Percentiles rank a stretch among this genome's conserved stretches.
Evolutionary conservation across 352 stramenopile species (phyloP).

Genomic region (Pythium insidiosum): DNA sequence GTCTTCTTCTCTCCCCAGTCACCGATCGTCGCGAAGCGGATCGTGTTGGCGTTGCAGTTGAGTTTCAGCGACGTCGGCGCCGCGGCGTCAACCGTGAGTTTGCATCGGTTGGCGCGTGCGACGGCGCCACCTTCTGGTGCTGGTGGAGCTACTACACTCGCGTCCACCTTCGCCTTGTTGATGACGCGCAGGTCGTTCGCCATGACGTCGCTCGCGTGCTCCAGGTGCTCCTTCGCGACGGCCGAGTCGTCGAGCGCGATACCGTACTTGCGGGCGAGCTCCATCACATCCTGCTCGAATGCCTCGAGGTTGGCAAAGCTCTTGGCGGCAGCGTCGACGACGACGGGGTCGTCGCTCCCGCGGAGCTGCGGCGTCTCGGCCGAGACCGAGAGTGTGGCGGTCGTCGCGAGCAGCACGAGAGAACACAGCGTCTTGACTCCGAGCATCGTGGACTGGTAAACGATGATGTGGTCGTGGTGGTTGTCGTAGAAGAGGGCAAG

Average conservation of each 20-base stretch:
- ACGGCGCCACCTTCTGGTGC: too few relatives aligned
- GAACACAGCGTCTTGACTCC: constrained; percentile 10
- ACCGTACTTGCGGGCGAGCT: constrained; percentile 21
- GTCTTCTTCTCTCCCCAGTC: too few relatives aligned
- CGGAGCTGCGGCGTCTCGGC: background rate
- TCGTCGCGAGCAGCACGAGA: constrained; percentile 2
- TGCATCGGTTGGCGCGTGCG: too few relatives aligned
- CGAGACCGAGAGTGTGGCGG: background rate
- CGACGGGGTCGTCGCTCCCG: constrained; percentile 5
- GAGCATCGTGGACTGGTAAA: constrained; percentile 10
- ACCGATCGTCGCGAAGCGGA: too few relatives aligned
- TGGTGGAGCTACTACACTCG: too few relatives aligned
- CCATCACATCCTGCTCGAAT: constrained; percentile 17
- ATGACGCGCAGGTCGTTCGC: constrained; percentile 17
- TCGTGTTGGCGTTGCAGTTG: too few relatives aligned
- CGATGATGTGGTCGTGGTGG: too few relatives aligned
- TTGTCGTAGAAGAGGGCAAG: too few relatives aligned
- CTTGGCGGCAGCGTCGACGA: constrained; percentile 12
- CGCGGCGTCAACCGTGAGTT: too few relatives aligned
- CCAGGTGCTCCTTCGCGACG: constrained; percentile 13
- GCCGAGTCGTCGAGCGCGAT: constrained; percentile 16
- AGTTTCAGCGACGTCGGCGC: too few relatives aligned
- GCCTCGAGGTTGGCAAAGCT: constrained; percentile 16
- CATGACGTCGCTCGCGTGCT: constrained; percentile 7
- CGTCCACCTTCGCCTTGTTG: too few relatives aligned